Base-by-base conservation (phyloP, 257 asterid genomes). In the Cruciata laevipes region DNA sequence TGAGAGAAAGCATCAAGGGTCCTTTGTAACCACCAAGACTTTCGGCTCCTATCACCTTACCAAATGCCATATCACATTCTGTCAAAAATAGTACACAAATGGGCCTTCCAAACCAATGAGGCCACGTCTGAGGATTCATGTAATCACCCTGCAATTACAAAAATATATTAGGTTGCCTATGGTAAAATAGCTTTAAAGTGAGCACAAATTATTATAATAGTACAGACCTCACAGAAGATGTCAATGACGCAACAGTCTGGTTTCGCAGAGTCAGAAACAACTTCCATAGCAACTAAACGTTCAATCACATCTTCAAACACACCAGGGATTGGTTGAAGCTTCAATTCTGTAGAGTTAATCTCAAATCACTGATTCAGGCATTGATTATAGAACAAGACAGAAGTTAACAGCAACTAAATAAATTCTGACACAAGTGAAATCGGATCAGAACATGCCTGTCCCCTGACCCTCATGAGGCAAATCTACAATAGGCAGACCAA, bases 51-150 rank as follows among this genome's bases (percentile, higher is more conserved):
- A 91, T 78, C 38, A 77, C 72, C 84, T 79, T 89, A 59, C 96
- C 95, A 38, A 87, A 89, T 52, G 89, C 72, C 89, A 91, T 80
- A 38, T 89, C 96, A 74, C 95, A 89, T 66, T 79, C 95, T 6
- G 95, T 91, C 86, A 91, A 71, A 80, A 84, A 83, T 63, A 91
- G 79, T 20, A 85, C 81, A 78, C 86, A 82, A 8, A 91, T 73
- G 16, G 98, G 98, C 79, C 92, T 80, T 76, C 89, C 95, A 76
- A 77, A 83, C 90, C 84, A 84, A 55, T 83, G 82, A 40, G 98
- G 90, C 95, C 91, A 89, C 63, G 78, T 74, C 74, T 85, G 78
- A 76, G 98, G 98, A 75, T 83, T 90, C n/a, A 92, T 87, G 80
- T 87, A 84, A 72, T 91, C 98, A 63, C 89, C 95, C 98, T 91